Evolutionary conservation across 2,329 filamentous ascomycete species (phyloP).

Genomic region (Triangularia verruculosa): DNA sequence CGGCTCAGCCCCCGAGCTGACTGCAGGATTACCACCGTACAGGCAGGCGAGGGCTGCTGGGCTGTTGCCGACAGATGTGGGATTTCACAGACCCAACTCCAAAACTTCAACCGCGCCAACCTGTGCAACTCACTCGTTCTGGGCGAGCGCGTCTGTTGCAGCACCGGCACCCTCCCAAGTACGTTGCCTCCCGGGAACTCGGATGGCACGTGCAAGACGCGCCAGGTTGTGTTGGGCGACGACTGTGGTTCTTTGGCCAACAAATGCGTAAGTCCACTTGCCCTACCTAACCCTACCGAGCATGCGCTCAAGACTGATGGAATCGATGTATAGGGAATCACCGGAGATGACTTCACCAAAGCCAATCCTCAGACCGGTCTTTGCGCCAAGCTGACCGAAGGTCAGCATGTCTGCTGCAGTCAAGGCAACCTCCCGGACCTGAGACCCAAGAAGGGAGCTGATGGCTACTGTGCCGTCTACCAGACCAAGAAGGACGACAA

Average conservation of each 20-base stretch:
- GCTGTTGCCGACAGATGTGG: slow-evolving; percentile 34
- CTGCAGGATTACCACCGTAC: slow-evolving; percentile 19
- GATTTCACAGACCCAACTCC: slow-evolving; percentile 32
- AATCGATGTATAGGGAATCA: not conserved
- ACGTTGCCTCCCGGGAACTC: slow-evolving; percentile 31
- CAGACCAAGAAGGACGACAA: slow-evolving; percentile 30
- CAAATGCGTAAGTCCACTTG: slow-evolving; percentile 27
- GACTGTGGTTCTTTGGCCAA: not conserved
- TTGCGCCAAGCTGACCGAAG: slow-evolving; percentile 23
- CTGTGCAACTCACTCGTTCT: slow-evolving; percentile 26
- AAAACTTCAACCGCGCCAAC: slow-evolving; percentile 11
- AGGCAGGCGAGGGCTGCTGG: slow-evolving; percentile 32
- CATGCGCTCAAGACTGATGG: too few relatives aligned
- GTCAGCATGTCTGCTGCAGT: slow-evolving; percentile 35
- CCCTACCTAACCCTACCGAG: too few relatives aligned
- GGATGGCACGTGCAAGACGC: slow-evolving; percentile 21
- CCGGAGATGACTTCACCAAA: not conserved
- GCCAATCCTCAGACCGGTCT: slow-evolving; percentile 15
- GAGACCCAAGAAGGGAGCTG: slow-evolving; percentile 30
- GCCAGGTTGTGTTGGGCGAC: slow-evolving; percentile 33
- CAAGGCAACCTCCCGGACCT: slow-evolving; percentile 33
- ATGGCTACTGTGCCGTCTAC: slow-evolving; percentile 28
- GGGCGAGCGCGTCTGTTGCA: slow-evolving; percentile 34
- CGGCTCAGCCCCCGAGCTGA: slow-evolving; percentile 19
- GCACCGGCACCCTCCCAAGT: slow-evolving; percentile 32